Conservation (phyloP, 257 asterid genomes). For the Anisodus tanguticus region DNA sequence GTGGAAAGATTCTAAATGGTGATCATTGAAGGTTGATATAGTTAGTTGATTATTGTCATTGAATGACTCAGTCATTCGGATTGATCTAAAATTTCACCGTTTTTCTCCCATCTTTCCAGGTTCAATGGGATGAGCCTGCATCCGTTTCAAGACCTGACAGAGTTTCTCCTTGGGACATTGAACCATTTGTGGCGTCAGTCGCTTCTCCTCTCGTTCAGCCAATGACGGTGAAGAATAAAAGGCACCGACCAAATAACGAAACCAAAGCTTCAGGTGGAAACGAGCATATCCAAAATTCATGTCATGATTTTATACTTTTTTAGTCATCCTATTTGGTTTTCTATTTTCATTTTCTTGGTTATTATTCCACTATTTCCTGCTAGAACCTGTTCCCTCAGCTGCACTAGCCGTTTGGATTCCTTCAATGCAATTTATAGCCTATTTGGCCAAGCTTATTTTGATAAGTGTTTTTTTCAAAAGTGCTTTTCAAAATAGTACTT, state of each 20-base stretch:
- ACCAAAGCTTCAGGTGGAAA: constrained; percentile 54
- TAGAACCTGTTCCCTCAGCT: constrained; percentile 51
- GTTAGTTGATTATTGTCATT: background rate
- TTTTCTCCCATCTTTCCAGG: constrained; percentile 41
- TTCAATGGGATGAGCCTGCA: constrained; percentile 86
- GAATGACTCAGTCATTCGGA: background rate
- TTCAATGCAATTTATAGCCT: constrained; percentile 24
- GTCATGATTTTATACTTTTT: background rate
- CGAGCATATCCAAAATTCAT: background rate
- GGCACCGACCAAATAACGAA: constrained; percentile 56
- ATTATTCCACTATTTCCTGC: constrained; percentile 3
- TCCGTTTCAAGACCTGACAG: constrained; percentile 66
- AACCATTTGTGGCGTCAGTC: constrained; percentile 59
- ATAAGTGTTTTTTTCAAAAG: no score
- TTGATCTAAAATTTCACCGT: background rate
- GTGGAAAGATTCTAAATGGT: constrained; percentile 76
- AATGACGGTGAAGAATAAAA: constrained; percentile 51
- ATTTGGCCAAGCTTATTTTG: no score
- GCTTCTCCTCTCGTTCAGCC: constrained; percentile 51
- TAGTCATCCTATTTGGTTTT: background rate
- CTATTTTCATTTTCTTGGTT: constrained; percentile 27
- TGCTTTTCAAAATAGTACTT: no score
- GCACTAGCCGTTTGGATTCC: constrained; percentile 63
- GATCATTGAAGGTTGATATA: constrained; percentile 65
- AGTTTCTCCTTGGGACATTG: constrained; percentile 91